Evolutionary conservation across 1,284 basidiomycete species (phyloP).

Genomic region (Irpex rosettiformis): DNA sequence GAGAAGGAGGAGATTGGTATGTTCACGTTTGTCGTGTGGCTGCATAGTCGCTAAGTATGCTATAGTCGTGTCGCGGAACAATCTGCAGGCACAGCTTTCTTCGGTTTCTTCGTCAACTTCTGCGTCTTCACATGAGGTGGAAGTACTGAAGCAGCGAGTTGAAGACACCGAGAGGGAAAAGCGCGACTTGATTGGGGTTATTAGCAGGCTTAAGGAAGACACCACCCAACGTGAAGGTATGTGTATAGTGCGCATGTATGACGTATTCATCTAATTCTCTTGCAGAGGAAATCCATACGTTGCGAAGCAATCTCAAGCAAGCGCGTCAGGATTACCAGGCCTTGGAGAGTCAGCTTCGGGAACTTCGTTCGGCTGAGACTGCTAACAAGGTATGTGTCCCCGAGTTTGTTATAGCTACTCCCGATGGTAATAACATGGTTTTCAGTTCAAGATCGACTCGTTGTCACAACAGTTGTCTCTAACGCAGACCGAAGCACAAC

Average conservation of each 20-base stretch:
- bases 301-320: conserved; percentile 67
- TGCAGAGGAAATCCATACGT: conserved; percentile 64
- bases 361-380: conserved; percentile 66
- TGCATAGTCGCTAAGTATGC: neutral
- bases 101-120: conserved; percentile 51
- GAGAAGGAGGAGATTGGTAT: conserved; percentile 65
- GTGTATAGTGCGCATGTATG: conserved; percentile 12
- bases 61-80: conserved; percentile 47
- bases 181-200: conserved; percentile 69
- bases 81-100: conserved; percentile 52
- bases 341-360: conserved; percentile 63
- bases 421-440: neutral
- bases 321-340: conserved; percentile 69
- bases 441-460: conserved; percentile 76
- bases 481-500: conserved; percentile 67
- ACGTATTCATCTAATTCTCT: conserved; percentile 5
- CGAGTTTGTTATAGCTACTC: neutral
- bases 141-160: conserved; percentile 51
- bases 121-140: conserved; percentile 58
- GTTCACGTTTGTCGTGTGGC: conserved; percentile 20
- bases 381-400: conserved; percentile 55
- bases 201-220: conserved; percentile 73
- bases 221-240: conserved; percentile 62
- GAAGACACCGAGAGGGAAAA: conserved; percentile 79
- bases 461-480: conserved; percentile 76